Evolutionary conservation across 768 basidiomycete species (phyloP).

Genomic region (Calvatia gigantea): DNA sequence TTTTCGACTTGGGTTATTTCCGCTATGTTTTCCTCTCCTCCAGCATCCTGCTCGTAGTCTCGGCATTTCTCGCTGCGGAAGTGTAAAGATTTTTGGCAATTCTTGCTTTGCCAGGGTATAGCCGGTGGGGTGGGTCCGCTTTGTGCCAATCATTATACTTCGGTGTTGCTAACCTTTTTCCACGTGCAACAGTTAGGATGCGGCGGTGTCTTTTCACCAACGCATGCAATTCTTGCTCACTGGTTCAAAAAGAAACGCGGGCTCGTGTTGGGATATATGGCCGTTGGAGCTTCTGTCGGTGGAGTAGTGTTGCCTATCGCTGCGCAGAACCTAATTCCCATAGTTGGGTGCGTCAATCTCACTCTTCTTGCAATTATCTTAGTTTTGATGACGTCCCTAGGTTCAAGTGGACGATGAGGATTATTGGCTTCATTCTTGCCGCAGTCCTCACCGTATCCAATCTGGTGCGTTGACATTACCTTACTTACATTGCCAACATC

Average conservation of each 20-base stretch:
- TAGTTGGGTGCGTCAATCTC: constrained; percentile 32
- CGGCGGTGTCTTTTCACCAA: constrained; percentile 63
- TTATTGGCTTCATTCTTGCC: constrained; percentile 61
- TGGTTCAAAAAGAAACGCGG: constrained; percentile 68
- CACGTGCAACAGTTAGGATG: constrained; percentile 35
- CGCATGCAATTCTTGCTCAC: constrained; percentile 58
- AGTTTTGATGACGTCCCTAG: constrained; percentile 28
- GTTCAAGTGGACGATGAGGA: constrained; percentile 74
- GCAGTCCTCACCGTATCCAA: constrained; percentile 51
- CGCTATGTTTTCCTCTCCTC: constrained; percentile 36
- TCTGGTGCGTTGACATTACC: background rate
- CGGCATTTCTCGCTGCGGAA: constrained; percentile 52
- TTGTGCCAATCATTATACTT: constrained; percentile 66
- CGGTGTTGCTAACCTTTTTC: constrained; percentile 33
- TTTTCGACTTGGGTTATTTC: constrained; percentile 55
- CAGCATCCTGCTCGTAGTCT: constrained; percentile 33
- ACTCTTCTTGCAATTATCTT: background rate
- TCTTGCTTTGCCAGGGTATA: constrained; percentile 62
- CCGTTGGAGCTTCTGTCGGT: constrained; percentile 65
- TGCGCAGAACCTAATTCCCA: constrained; percentile 49
- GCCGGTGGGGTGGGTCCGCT: constrained; percentile 43
- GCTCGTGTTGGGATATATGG: constrained; percentile 59
- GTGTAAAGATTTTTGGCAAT: constrained; percentile 65
- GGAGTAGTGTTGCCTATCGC: constrained; percentile 66
- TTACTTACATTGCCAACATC: too few species aligned